Evolutionary conservation across 176 grass and related monocot genomes (phyloP), one percentile per base, ranked within the genome.

Genomic region (Ampelocalamus luodianensis): DNA sequence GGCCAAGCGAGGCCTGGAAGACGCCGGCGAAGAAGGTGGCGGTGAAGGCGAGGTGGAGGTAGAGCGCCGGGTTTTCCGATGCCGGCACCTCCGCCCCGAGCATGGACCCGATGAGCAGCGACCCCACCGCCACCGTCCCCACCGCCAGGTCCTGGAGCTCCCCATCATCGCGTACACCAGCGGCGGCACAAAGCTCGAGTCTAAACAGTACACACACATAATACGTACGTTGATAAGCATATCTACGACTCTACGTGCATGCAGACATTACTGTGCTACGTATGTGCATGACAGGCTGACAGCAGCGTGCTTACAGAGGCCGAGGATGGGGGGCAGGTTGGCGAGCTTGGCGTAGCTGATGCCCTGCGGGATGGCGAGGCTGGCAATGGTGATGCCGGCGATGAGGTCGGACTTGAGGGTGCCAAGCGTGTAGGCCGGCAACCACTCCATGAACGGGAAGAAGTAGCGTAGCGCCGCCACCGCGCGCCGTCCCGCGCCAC

Each of bases 291-390:
- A 23, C 32, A 34, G 32, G 32, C 32, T 34, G 32, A 34, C 27
- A 66, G 37, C 27, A 66, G 37, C 15, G 39, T 40, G 13, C 90
- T 82, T 89, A 97, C 95, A 98, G 54, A 98, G 93, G 7, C 96
- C 96, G 37, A 95, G 83, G 71, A 98, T 64, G 40, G 96, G 91
- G 7, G 96, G 91, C 20, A 98, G 88, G 80, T 92, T 89, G 15
- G 96, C 96, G 72, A 98, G 96, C 78, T 94, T 94, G 34, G 96
- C 96, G 82, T 98, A 98, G 91, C 96, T 98, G 90, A 98, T 98
- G 72, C 96, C 96, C 88, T 98, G 96, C 13, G 96, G 96, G 88
- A 98, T 98, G 79, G 96, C 93, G 85, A 98, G 92, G 88, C 96
- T 98, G 84, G 93, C 87, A 58, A 98, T 98, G 87, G 96, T 98